Evolutionary conservation across 495 filamentous ascomycete species (phyloP).

Genomic region (Penicillium soppii): DNA sequence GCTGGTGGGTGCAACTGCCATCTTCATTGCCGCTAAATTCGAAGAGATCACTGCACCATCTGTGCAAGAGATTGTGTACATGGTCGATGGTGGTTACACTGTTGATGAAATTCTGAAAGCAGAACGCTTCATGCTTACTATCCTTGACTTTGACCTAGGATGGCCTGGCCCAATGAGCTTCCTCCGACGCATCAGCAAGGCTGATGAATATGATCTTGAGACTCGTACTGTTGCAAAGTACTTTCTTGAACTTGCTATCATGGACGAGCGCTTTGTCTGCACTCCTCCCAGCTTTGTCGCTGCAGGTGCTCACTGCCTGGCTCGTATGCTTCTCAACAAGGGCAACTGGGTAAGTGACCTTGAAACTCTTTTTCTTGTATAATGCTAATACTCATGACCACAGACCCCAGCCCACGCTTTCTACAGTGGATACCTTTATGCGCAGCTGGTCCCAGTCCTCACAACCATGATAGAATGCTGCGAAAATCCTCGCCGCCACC

Average conservation of each 20-base stretch:
- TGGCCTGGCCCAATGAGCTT: conserved; percentile 99
- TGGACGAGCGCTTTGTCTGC: conserved; percentile 96
- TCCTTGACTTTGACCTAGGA: conserved; percentile 91
- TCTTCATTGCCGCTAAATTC: conserved; percentile 96
- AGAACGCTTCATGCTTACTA: conserved; percentile 95
- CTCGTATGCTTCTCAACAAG: conserved; percentile 84
- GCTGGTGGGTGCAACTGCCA: conserved; percentile 91
- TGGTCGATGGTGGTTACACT: conserved; percentile 91
- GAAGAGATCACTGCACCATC: conserved; percentile 98
- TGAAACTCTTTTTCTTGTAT: conserved; percentile 1
- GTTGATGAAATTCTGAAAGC: conserved; percentile 94
- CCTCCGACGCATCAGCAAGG: conserved; percentile 93
- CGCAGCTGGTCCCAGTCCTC: conserved; percentile 76
- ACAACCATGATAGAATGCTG: conserved; percentile 82
- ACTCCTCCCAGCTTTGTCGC: conserved; percentile 86
- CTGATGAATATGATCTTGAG: conserved; percentile 95
- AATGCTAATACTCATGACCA: conserved; percentile 27
- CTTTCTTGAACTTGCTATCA: conserved; percentile 92
- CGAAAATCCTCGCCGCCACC: conserved; percentile 75
- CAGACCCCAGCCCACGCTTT: conserved; percentile 80
- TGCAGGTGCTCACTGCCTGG: conserved; percentile 89
- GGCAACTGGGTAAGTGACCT: conserved; percentile 79
- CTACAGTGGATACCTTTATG: conserved; percentile 89
- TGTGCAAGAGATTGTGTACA: conserved; percentile 92
- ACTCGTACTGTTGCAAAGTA: conserved; percentile 97